Evolutionary conservation across 345 rosid genomes (phyloP), one percentile per base, ranked within the genome.

Genomic region (Chamaenerion angustifolium): DNA sequence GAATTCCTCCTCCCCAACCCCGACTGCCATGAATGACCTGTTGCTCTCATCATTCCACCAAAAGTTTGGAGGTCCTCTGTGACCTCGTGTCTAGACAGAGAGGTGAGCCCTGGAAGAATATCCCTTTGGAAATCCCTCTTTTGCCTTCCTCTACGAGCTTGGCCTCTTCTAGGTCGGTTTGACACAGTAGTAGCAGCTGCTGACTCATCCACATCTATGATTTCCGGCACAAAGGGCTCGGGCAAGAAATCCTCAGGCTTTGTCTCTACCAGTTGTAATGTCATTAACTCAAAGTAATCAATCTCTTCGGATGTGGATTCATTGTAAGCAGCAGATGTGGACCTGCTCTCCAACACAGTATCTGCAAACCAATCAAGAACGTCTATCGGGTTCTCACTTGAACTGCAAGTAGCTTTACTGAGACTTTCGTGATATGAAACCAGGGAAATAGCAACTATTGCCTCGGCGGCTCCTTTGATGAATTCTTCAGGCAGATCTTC

Each of bases 61-160:
- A 92, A 86, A 51, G 82, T 76, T 68, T 92, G 98, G 71, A 92
- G 76, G 72, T 92, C 98, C 73, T 83, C 93, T 0, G 88, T 82
- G 44, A 92, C 96, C 76, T 92, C 96, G 1, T 76, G 93, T 66
- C 93, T 82, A 2, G 98, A 81, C 43, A 87, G 67, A 57, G 96
- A 87, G 60, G 75, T 62, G 52, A 92, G 89, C 42, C 98, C 95
- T 0, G 96, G 98, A 66, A 92, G 98, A 62, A 84, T 80, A 70
- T 92, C 98, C 82, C 95, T 92, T 72, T 83, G 96, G 76, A 92
- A 92, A 70, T 92, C 98, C 73, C 98, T 78, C 53, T 80, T 77
- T 57, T 83, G 94, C 77, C 98, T 84, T 56, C 96, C 98, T 68
- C 98, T 77, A 72, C 95, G 76, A 56, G 76, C 76, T 55, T 81